A percentile compares a stretch with the other conserved stretches of the same genome.
Evolutionary conservation across 768 basidiomycete species (phyloP).

Genomic region (Macrolepiota fuliginosa): DNA sequence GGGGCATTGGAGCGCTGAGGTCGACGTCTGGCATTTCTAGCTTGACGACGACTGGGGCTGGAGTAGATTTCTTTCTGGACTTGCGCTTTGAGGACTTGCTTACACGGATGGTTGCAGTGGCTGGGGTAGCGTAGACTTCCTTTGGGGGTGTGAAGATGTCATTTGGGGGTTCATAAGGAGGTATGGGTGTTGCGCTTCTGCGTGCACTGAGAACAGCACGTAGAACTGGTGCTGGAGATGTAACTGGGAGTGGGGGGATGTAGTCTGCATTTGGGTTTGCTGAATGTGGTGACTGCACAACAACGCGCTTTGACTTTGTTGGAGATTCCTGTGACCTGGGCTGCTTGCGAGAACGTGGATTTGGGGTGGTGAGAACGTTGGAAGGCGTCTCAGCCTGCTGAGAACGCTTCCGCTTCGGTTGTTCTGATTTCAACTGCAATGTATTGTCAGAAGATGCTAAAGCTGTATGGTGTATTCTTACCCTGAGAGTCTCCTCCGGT

Average conservation of each 20-base stretch:
- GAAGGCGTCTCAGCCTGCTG: conserved; percentile 16
- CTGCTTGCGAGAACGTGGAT: conserved; percentile 44
- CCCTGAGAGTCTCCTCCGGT: conserved; percentile 48
- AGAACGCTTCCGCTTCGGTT: conserved; percentile 36
- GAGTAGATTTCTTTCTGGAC: conserved; percentile 15
- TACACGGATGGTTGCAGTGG: conserved; percentile 12
- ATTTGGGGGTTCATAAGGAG: conserved; percentile 60
- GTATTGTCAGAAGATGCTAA: background rate
- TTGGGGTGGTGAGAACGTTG: conserved; percentile 52
- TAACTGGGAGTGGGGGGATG: conserved; percentile 32
- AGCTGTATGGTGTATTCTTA: conserved; percentile 14
- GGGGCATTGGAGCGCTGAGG: conserved; percentile 55
- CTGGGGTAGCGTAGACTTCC: conserved; percentile 49
- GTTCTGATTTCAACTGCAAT: background rate
- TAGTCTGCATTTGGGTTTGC: conserved; percentile 50
- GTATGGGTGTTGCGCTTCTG: conserved; percentile 54
- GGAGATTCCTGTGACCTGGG: conserved; percentile 17
- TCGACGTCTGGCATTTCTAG: conserved; percentile 66
- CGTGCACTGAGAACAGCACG: conserved; percentile 26
- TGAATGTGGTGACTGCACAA: conserved; percentile 40
- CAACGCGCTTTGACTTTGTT: conserved; percentile 23
- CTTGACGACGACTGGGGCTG: conserved; percentile 41
- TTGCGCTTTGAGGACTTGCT: conserved; percentile 14
- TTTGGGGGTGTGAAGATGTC: conserved; percentile 74
- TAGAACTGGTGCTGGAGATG: conserved; percentile 4